Evolutionary conservation across 2,329 filamentous ascomycete species (phyloP).

Genomic region (Acarospora socialis): DNA sequence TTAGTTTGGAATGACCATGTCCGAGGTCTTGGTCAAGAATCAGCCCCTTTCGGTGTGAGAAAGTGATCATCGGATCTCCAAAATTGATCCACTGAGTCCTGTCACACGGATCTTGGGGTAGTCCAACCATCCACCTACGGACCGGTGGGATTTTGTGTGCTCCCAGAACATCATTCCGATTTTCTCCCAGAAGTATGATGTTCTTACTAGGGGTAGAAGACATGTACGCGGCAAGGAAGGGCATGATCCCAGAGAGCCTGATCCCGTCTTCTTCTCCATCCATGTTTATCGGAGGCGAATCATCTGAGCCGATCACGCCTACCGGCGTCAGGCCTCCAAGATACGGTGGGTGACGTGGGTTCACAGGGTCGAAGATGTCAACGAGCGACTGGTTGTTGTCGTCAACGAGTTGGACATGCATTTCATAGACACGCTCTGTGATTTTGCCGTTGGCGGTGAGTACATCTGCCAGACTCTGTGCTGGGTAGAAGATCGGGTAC

Average conservation of each 20-base stretch:
- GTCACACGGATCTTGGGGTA: background rate
- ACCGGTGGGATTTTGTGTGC: background rate
- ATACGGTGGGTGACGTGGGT: background rate
- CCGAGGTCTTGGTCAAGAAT: background rate
- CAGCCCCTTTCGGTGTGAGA: background rate
- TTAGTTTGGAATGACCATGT: background rate
- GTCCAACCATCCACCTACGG: background rate
- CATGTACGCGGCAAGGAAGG: background rate
- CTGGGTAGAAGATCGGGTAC: conserved; percentile 22
- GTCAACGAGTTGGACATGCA: conserved; percentile 22
- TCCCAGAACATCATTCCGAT: background rate
- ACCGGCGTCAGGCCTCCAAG: background rate
- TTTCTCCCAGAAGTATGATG: background rate
- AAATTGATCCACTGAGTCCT: background rate
- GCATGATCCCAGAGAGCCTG: background rate
- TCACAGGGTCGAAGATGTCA: conserved; percentile 14
- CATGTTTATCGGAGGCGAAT: background rate
- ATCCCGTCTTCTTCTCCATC: background rate
- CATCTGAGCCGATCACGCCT: background rate
- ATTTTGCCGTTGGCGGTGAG: conserved; percentile 13
- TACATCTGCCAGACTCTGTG: conserved; percentile 20
- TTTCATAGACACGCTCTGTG: conserved; percentile 22
- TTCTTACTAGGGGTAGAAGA: background rate
- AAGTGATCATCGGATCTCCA: background rate
- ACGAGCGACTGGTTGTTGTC: conserved; percentile 16